A percentile compares a stretch with the other conserved stretches of the same genome.
Evolutionary conservation across 2,329 filamentous ascomycete species (phyloP).

Genomic region (Drechslerella coelobrocha): DNA sequence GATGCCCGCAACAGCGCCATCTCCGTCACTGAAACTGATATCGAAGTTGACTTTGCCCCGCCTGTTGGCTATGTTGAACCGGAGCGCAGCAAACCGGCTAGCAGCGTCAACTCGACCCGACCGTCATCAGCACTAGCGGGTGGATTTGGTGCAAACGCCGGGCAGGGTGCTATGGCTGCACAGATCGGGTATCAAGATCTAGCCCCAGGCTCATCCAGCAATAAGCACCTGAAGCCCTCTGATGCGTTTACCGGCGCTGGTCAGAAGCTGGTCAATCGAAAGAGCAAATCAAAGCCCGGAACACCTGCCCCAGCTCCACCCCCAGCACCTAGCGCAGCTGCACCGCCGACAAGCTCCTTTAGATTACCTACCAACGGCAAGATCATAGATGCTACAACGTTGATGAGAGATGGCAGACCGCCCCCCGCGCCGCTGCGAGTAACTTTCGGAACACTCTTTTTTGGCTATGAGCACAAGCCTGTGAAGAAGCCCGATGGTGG

Average conservation of each 20-base stretch:
- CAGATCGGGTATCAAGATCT: conserved; percentile 96
- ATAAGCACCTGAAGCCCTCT: conserved; percentile 50
- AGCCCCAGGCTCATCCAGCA: conserved; percentile 73
- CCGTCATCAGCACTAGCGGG: conserved; percentile 70
- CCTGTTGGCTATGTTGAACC: conserved; percentile 95
- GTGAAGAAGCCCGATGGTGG: conserved; percentile 68
- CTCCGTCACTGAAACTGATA: conserved; percentile 93
- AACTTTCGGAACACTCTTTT: conserved; percentile 89
- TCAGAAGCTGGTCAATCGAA: conserved; percentile 82
- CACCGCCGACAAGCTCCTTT: conserved; percentile 58
- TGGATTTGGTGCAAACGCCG: conserved; percentile 71
- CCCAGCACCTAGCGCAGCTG: conserved; percentile 58
- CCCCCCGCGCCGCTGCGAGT: conserved; percentile 80
- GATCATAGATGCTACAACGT: conserved; percentile 53
- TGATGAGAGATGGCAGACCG: conserved; percentile 57
- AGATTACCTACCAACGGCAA: conserved; percentile 23
- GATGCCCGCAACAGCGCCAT: conserved; percentile 81
- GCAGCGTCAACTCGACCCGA: conserved; percentile 74
- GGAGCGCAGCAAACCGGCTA: conserved; percentile 60
- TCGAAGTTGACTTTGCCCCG: conserved; percentile 93
- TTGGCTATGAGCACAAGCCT: conserved; percentile 91
- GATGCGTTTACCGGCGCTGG: conserved; percentile 76
- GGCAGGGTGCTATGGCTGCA: conserved; percentile 92
- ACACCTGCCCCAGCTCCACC: conserved; percentile 65
- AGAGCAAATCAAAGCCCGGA: conserved; percentile 72